These are phyloP conservation scores for Backusella tuberculispora DNA, from an alignment of 192 early-diverging fungal species.

Conservation along the genomic window DNA sequence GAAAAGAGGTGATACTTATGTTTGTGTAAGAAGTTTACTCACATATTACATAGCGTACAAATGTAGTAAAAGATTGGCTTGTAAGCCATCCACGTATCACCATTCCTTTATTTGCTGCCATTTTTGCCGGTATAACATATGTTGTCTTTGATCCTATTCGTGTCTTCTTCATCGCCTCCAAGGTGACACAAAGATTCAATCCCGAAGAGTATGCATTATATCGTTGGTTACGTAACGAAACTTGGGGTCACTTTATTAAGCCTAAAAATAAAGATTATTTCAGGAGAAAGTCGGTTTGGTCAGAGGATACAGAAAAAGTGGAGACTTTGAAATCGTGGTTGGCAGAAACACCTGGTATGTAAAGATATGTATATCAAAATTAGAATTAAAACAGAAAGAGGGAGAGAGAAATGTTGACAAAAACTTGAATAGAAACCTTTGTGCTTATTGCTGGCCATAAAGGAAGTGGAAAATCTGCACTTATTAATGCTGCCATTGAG, in stretches of 20 bases:
- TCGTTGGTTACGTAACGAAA: conserved; percentile 63
- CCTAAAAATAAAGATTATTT: background rate
- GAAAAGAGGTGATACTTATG: background rate
- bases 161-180: conserved; percentile 86
- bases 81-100: conserved; percentile 75
- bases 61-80: conserved; percentile 67
- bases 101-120: conserved; percentile 78
- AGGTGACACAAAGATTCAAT: conserved; percentile 81
- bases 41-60: conserved; percentile 43
- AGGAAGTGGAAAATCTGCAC: conserved; percentile 78
- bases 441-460: conserved; percentile 83
- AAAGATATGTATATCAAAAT: background rate
- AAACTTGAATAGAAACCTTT: conserved; percentile 66
- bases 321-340: conserved; percentile 60
- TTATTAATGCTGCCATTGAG: conserved; percentile 73
- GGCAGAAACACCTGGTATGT: conserved; percentile 56
- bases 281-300: conserved; percentile 45
- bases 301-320: conserved; percentile 61
- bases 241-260: conserved; percentile 47
- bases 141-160: conserved; percentile 92
- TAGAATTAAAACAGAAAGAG: background rate
- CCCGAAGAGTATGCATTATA: conserved; percentile 62
- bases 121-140: conserved; percentile 79
- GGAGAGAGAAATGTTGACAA: background rate
- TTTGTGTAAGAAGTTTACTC: background rate